A percentile compares a stretch with the other conserved stretches of the same genome.
Conservation (phyloP, 2,329 filamentous ascomycete species). For the Colletotrichum horii region DNA sequence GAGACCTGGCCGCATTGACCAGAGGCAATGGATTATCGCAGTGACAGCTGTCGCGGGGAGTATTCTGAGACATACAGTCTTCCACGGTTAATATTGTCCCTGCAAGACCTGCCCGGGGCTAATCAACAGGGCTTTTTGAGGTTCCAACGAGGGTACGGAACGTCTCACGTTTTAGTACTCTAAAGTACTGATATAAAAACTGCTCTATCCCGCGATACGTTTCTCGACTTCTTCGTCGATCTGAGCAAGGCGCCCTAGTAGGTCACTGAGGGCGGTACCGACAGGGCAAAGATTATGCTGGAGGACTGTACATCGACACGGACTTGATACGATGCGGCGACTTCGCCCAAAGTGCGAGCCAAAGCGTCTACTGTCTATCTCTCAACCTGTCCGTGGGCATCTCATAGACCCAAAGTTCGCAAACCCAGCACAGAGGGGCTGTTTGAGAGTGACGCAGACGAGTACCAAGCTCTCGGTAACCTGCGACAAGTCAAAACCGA, state of each 20-base stretch:
- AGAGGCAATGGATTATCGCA: background rate
- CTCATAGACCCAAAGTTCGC: background rate
- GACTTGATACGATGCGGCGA: slow-evolving; percentile 2
- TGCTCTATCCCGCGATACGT: no score
- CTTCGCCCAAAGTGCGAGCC: no score
- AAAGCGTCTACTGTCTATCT: background rate
- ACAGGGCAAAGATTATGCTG: no score
- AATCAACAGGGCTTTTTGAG: no score
- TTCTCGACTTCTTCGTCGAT: no score
- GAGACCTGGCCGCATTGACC: background rate
- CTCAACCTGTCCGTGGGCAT: background rate
- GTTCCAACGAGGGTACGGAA: no score
- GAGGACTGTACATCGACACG: background rate
- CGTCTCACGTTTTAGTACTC: no score
- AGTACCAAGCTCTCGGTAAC: background rate
- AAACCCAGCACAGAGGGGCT: background rate
- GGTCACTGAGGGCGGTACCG: no score
- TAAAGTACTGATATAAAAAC: no score
- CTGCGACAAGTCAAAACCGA: background rate
- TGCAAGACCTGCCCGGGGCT: no score
- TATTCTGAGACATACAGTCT: slow-evolving; percentile 7
- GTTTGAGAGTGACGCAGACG: background rate
- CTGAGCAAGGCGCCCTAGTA: no score
- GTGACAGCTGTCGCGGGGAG: slow-evolving; percentile 1
- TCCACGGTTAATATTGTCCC: no score